Evolutionary conservation across 768 basidiomycete species (phyloP), one percentile per base, ranked within the genome.

Genomic region (Fomitopsis serialis): DNA sequence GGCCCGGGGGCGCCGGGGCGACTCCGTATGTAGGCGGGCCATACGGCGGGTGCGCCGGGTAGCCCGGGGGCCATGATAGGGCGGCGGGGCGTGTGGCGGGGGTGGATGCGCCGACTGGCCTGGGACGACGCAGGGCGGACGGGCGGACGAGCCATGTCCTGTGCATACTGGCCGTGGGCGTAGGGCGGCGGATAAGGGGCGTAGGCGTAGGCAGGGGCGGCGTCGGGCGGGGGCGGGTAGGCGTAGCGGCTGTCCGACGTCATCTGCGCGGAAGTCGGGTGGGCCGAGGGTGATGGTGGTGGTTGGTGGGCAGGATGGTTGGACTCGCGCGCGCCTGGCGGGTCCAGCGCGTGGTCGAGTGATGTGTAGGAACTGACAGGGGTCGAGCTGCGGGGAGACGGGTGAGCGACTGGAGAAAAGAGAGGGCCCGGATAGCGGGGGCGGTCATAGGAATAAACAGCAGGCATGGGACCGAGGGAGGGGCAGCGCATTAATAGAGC

Each of bases 161-260:
- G 67, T 46, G 67, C 54, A 50, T 60, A 67, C 46, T 66, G 65
- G 7, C 55, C 54, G n/a, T 59, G 53, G 34, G 64, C 64, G 54
- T 69, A 69, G 21, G 59, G 24, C 63, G 63, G 54, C 40, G 63
- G 29, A 54, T 79, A 77, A 52, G 73, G 65, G 27, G 75, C 45
- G 64, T 81, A 82, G 57, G 78, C 78, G 63, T 86, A 85, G 54
- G 72, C 68, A 29, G 68, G 60, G 52, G 71, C 71, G 35, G 69
- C 64, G 32, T 72, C 72, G 19, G 72, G 74, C 49, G 76, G 71
- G 54, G 74, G 69, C 50, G 75, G 74, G 64, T 85, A 85, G 66
- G 81, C 71, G 61, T 82, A 81, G 54, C 78, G 73, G 49, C 74
- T 71, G 67, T 80, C 78, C 42, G 79, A 69, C 35, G 79, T 72